Percentiles rank a stretch among this genome's conserved stretches.
phyloP scores from a whole-genome alignment of 768 basidiomycete genomes.

The Mycena filopes region DNA sequence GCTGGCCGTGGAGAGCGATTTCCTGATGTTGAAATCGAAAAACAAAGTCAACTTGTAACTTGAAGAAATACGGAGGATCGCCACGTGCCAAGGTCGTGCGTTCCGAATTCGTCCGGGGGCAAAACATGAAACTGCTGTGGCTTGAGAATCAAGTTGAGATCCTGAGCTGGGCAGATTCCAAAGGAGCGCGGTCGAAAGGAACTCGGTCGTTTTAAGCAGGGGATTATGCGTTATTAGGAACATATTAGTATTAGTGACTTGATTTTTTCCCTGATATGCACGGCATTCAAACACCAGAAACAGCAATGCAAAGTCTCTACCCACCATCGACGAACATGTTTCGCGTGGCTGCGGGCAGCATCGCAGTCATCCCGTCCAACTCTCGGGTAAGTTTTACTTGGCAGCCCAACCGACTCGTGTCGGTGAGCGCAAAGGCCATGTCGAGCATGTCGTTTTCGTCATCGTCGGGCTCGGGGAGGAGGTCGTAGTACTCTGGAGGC shows the following conservation, averaged over 20 bases:
- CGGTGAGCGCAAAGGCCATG: slow-evolving; percentile 96
- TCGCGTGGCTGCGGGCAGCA: slow-evolving; percentile 88
- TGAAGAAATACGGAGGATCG: too few species aligned
- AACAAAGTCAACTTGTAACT: too few species aligned
- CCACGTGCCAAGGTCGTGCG: too few species aligned
- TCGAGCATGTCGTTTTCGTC: slow-evolving; percentile 99
- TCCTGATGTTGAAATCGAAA: too few species aligned
- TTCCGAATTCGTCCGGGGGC: too few species aligned
- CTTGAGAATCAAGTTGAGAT: too few species aligned
- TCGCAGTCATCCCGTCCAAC: slow-evolving; percentile 87
- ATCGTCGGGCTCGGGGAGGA: slow-evolving; percentile 92
- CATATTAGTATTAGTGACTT: slow-evolving; percentile 26
- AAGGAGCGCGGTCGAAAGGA: too few species aligned
- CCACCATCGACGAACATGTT: slow-evolving; percentile 98
- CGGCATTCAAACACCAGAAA: not conserved
- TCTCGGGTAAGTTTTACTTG: slow-evolving; percentile 83
- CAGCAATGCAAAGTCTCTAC: not conserved
- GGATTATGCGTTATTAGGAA: slow-evolving; percentile 10
- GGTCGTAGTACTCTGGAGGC: slow-evolving; percentile 82
- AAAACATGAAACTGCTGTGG: too few species aligned
- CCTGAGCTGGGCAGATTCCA: too few species aligned
- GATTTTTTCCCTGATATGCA: slow-evolving; percentile 22
- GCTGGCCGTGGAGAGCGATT: too few species aligned
- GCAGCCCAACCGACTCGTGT: slow-evolving; percentile 87
- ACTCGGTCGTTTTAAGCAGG: too few species aligned